These are phyloP conservation scores for Acanthamoeba sp. DNA, from an alignment of 208 protist species.

Conservation along the genomic window DNA sequence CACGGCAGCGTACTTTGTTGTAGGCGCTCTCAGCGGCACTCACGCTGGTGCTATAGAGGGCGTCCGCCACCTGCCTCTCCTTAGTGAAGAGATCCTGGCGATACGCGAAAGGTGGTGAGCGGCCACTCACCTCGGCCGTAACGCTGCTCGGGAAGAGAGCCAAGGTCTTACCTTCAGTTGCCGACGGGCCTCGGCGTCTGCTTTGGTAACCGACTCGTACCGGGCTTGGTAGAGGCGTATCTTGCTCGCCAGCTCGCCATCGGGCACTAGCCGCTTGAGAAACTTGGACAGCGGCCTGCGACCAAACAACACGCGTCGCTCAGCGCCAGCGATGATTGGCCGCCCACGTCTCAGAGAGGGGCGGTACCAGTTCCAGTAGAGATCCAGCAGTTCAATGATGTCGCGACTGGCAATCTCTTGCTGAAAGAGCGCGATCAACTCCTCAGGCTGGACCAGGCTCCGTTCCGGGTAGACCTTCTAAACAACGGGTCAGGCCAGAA, in stretches of 20 bases:
- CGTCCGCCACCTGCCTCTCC: too few species aligned
- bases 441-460: not conserved
- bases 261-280: not conserved
- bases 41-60: too few species aligned
- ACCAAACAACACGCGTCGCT: too few species aligned
- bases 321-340: too few species aligned
- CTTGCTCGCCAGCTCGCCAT: not conserved
- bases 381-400: not conserved
- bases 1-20: too few species aligned
- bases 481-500: not conserved
- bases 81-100: too few species aligned
- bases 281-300: not conserved
- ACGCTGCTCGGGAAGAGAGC: too few species aligned
- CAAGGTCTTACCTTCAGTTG: not conserved
- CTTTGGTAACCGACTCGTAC: not conserved
- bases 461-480: not conserved
- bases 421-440: not conserved
- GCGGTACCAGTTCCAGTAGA: slow-evolving; percentile 15
- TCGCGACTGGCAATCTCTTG: not conserved
- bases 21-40: too few species aligned
- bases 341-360: not conserved
- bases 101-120: too few species aligned
- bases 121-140: too few species aligned
- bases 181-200: not conserved
- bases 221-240: not conserved